phyloP scores from a whole-genome alignment of 2,329 filamentous ascomycete species.

The Drechslerella stenobrocha region DNA sequence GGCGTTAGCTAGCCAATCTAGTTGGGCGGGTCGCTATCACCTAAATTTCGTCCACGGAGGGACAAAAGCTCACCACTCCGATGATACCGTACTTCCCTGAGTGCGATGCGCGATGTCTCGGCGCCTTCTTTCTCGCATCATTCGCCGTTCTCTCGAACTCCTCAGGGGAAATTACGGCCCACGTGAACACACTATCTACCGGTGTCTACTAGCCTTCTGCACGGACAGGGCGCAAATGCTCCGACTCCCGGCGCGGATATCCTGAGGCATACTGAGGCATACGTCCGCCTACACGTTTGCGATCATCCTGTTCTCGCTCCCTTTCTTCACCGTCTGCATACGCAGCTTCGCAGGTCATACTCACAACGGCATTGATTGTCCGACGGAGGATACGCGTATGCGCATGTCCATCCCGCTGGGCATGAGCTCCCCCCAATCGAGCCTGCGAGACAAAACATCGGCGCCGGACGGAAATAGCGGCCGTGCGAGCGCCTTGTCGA shows the following conservation, averaged over 20 bases:
- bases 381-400: too few species aligned
- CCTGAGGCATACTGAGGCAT: neutral
- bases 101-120: neutral
- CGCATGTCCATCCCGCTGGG: too few species aligned
- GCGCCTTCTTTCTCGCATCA: conserved; percentile 2
- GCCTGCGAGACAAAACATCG: too few species aligned
- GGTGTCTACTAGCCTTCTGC: too few species aligned
- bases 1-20: neutral
- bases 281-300: too few species aligned
- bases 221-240: neutral
- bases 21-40: too few species aligned
- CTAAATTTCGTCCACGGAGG: too few species aligned
- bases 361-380: too few species aligned
- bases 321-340: too few species aligned
- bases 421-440: too few species aligned
- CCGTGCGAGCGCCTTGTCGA: neutral
- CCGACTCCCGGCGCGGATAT: neutral
- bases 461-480: neutral
- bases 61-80: neutral
- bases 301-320: too few species aligned
- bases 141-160: neutral
- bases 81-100: neutral
- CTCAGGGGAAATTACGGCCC: neutral
- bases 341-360: too few species aligned
- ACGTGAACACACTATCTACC: neutral